phyloP scores from a whole-genome alignment of 805 yeast species.

The Ogataea pilisensis region DNA sequence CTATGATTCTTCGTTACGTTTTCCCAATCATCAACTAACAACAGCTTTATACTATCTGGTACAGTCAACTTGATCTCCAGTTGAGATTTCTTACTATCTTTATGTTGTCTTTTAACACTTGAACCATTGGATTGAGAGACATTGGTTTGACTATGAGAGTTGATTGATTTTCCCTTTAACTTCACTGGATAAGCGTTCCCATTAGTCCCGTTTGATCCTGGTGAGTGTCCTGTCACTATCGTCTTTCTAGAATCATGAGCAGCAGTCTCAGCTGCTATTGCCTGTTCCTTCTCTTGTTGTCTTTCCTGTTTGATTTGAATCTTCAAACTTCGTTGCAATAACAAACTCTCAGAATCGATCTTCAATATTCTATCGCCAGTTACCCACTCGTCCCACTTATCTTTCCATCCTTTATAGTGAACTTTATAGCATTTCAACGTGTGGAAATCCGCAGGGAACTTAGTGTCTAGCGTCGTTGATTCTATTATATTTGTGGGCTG shows the following conservation, averaged over 20 bases:
- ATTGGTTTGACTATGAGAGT: not conserved
- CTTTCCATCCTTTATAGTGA: constrained; percentile 95
- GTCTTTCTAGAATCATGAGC: too few species aligned
- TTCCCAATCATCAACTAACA: constrained; percentile 93
- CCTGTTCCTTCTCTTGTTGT: constrained; percentile 9
- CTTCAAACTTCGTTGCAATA: constrained; percentile 57
- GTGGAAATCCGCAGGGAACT: constrained; percentile 17
- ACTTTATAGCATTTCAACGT: constrained; percentile 45
- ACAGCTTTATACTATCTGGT: constrained; percentile 62
- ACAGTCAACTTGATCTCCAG: constrained; percentile 52
- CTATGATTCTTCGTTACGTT: constrained; percentile 75
- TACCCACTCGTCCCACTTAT: constrained; percentile 98
- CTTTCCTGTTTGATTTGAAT: constrained; percentile 19
- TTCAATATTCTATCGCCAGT: constrained; percentile 61
- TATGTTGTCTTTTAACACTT: not conserved
- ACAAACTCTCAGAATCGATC: constrained; percentile 62
- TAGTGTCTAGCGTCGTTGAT: constrained; percentile 10
- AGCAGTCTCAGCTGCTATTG: constrained; percentile 7
- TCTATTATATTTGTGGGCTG: constrained; percentile 8
- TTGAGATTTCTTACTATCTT: not conserved
- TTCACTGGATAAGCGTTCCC: not conserved
- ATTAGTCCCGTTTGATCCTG: not conserved
- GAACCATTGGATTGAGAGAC: too few species aligned
- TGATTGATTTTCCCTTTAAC: not conserved
- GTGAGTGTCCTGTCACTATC: not conserved